Conservation (phyloP, 768 basidiomycete species). For the Gautieria morchelliformis region DNA sequence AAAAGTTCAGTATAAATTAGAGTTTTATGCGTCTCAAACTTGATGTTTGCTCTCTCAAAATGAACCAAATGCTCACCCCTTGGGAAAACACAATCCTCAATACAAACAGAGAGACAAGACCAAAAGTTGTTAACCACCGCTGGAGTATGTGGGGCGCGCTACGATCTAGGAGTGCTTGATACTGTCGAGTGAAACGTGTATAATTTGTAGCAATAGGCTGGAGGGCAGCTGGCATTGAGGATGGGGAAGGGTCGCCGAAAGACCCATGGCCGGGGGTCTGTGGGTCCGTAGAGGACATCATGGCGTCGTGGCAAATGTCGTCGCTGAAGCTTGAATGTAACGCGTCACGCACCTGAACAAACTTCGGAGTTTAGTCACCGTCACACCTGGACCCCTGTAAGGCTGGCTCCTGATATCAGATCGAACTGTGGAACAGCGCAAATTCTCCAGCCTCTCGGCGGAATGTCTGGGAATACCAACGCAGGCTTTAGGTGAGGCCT, state of each 20-base stretch:
- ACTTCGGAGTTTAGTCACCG: too few relatives aligned
- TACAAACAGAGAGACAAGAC: conserved; percentile 64
- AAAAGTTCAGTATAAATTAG: conserved; percentile 11
- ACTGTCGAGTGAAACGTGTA: conserved; percentile 38
- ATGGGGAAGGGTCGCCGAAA: neutral
- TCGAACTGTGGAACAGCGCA: too few relatives aligned
- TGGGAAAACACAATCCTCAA: conserved; percentile 81
- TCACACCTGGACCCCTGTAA: too few relatives aligned
- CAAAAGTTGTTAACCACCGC: conserved; percentile 76
- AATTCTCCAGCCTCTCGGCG: too few relatives aligned
- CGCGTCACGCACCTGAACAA: neutral
- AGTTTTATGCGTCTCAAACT: conserved; percentile 5
- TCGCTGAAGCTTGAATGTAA: neutral
- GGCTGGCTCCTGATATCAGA: too few relatives aligned
- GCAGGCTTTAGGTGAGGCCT: too few relatives aligned
- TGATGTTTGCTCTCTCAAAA: conserved; percentile 6
- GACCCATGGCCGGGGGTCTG: neutral
- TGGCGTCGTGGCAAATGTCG: neutral
- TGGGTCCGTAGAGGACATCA: conserved; percentile 9
- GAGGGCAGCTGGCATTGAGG: conserved; percentile 9
- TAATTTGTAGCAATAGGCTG: conserved; percentile 11
- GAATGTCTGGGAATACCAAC: too few relatives aligned
- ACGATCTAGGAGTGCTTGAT: conserved; percentile 84
- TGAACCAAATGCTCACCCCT: conserved; percentile 54
- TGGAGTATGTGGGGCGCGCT: conserved; percentile 85